A percentile compares a stretch with the other conserved stretches of the same genome.
Evolutionary conservation across 2,329 filamentous ascomycete species (phyloP).

Genomic region (Penicillium sp.): DNA sequence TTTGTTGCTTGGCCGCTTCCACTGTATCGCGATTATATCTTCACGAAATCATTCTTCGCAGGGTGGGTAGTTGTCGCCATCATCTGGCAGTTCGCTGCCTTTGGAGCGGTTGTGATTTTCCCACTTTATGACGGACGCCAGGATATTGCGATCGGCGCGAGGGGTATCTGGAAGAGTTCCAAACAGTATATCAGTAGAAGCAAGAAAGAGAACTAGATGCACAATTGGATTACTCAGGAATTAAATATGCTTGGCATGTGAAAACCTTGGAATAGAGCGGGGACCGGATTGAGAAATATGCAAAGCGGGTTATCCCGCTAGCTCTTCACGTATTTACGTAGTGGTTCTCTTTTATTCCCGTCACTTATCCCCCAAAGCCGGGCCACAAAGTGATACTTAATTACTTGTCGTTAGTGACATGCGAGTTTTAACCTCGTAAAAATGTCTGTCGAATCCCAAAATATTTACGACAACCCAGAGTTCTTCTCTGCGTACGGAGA

Average conservation of each 20-base stretch:
- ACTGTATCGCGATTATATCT: conserved; percentile 51
- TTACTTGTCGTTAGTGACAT: too few species aligned
- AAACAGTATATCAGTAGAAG: background rate
- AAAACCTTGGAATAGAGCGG: background rate
- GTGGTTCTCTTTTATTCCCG: too few species aligned
- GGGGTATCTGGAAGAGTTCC: conserved; percentile 23
- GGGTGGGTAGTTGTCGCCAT: conserved; percentile 50
- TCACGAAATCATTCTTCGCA: conserved; percentile 49
- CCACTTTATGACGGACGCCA: conserved; percentile 50
- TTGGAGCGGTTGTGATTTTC: conserved; percentile 49
- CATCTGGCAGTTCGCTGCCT: conserved; percentile 51
- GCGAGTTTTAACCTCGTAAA: too few species aligned
- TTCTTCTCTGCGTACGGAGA: too few species aligned
- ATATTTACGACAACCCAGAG: too few species aligned
- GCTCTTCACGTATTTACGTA: too few species aligned
- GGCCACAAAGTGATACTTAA: too few species aligned
- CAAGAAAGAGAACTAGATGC: background rate
- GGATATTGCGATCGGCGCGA: conserved; percentile 38
- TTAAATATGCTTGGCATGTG: background rate
- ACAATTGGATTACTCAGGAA: background rate
- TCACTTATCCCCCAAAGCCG: too few species aligned
- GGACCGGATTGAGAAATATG: background rate
- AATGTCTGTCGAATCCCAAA: too few species aligned
- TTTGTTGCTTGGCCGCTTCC: conserved; percentile 53
- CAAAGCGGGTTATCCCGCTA: too few species aligned